phyloP scores from a whole-genome alignment of 495 filamentous ascomycete genomes.

The Thozetella sp. region DNA sequence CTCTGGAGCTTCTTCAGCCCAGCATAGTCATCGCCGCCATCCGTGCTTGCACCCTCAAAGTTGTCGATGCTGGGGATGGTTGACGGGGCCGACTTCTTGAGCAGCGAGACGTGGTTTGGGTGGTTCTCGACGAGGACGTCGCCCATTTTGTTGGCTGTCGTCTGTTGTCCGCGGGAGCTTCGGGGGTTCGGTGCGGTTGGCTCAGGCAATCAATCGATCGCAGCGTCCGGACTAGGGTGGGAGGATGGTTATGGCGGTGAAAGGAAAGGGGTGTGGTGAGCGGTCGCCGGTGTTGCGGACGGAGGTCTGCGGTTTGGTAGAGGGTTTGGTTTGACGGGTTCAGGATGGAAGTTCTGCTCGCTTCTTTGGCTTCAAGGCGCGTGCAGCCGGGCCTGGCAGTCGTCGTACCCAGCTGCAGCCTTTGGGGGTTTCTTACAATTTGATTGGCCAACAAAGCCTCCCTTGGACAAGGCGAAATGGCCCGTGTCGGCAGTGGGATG shows the following conservation, averaged over 20 bases:
- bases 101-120: slow-evolving; percentile 68
- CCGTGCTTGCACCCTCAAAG: slow-evolving; percentile 77
- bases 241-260: no score
- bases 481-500: no score
- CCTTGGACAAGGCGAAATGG: not conserved
- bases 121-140: slow-evolving; percentile 83
- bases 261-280: no score
- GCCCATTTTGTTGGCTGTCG: slow-evolving; percentile 62
- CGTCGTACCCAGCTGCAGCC: slow-evolving; percentile 2
- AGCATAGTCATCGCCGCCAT: slow-evolving; percentile 90
- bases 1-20: slow-evolving; percentile 93
- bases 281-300: no score
- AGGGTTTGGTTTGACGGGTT: not conserved
- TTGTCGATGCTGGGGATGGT: slow-evolving; percentile 88
- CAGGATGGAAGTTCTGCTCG: not conserved
- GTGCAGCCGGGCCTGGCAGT: not conserved
- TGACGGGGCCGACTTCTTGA: slow-evolving; percentile 78
- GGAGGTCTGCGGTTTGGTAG: no score
- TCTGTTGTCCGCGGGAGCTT: not conserved
- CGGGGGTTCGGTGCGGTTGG: not conserved
- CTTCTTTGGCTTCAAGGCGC: not conserved
- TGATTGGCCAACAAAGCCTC: not conserved
- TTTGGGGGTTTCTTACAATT: not conserved
- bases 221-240: no score
- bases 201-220: no score